Percentiles rank a stretch among this genome's conserved stretches.
phyloP scores from a whole-genome alignment of 192 early-diverging fungal species.

The Coemansia javaensis region DNA sequence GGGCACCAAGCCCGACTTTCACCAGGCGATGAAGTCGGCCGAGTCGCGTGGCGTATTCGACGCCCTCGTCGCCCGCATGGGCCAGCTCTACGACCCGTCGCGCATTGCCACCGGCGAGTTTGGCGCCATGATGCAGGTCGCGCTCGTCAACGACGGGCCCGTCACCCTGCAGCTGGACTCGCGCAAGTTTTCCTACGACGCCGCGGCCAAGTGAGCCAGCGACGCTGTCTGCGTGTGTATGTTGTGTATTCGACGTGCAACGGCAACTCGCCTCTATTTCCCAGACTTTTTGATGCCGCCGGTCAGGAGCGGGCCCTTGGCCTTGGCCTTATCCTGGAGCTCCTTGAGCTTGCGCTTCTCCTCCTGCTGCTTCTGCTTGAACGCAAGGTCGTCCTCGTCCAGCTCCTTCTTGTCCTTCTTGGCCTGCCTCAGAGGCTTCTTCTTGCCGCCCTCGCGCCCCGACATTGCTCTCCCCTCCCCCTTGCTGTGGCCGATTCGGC shows the following conservation, averaged over 20 bases:
- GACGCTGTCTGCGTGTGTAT: too few relatives aligned
- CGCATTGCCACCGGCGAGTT: constrained; percentile 80
- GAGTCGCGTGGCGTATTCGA: constrained; percentile 69
- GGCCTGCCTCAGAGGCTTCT: constrained; percentile 82
- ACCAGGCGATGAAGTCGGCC: constrained; percentile 75
- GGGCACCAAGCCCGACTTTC: constrained; percentile 90
- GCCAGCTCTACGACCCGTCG: constrained; percentile 56
- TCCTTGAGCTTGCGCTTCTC: constrained; percentile 73
- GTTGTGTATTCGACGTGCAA: too few relatives aligned
- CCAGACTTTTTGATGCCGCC: constrained; percentile 77
- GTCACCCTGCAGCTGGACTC: constrained; percentile 60
- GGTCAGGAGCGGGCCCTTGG: constrained; percentile 57
- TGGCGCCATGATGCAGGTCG: constrained; percentile 96
- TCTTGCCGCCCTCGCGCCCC: constrained; percentile 66
- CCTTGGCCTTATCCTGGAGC: constrained; percentile 59
- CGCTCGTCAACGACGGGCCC: constrained; percentile 79
- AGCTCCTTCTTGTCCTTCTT: constrained; percentile 63
- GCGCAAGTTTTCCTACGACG: constrained; percentile 30
- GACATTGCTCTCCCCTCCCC: constrained; percentile 9
- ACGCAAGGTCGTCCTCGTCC: constrained; percentile 73
- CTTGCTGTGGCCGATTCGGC: background rate
- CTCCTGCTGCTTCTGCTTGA: constrained; percentile 77
- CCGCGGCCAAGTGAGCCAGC: too few relatives aligned
- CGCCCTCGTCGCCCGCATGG: constrained; percentile 65
- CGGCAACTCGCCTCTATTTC: constrained; percentile 37